Evolutionary conservation across 768 basidiomycete species (phyloP), one percentile per base, ranked within the genome.

Genomic region (Phanerodontia chrysosporium): DNA sequence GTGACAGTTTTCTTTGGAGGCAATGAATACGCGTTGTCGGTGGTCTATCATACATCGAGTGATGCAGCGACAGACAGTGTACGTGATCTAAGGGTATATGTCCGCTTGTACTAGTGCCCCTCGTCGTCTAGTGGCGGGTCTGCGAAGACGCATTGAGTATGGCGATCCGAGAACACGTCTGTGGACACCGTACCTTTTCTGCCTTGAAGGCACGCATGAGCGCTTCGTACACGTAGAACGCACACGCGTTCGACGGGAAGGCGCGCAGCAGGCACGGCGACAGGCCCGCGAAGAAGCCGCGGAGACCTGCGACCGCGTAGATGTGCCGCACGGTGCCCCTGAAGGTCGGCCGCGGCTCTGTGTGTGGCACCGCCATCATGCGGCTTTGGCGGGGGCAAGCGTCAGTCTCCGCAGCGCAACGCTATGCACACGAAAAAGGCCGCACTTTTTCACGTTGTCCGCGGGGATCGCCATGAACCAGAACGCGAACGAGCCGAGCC

Each of bases 401-500:
- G 45, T 46, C 30, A 44, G 56, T 39, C 24, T 51, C 6, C 42
- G 44, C 32, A 36, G 49, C 44, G 22, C n/a, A 22, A 60, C 45
- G 35, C 32, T 45, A 58, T 46, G 30, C 27, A 45, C 45, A 51
- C 51, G 49, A 45, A 49, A 53, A 51, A 42, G 32, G 72, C 78
- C n/a, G 58, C 66, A 90, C 90, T 90, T 92, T 74, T 94, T 93
- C 61, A 91, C 75, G 68, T 90, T 90, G 72, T 94, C 92, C 57
- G 85, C 80, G 3, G 90, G 87, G 62, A 88, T 86, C 24, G 81
- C 85, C 76, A 84, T 80, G 24, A 75, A 74, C 87, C 87, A 89
- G 70, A 82, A 89, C 24, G 76, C 76, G 65, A 88, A 84, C 3
- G 83, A 79, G 42, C 73, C 83, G 29, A 84, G 71, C 9, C 86